phyloP scores from a whole-genome alignment of 1,284 basidiomycete species.

The Ganoderma boninense region DNA sequence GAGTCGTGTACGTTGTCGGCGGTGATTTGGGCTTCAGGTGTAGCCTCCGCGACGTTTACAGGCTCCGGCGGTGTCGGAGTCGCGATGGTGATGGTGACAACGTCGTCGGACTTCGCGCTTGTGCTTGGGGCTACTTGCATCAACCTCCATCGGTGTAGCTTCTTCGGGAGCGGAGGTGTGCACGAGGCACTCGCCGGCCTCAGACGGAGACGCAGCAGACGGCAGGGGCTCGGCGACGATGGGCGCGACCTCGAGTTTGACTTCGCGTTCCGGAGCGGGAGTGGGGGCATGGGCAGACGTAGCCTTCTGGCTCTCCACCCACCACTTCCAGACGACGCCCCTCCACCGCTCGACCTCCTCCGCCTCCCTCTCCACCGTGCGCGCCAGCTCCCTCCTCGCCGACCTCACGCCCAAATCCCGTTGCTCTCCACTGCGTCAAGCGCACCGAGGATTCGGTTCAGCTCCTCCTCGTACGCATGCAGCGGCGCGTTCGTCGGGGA shows the following conservation, averaged over 20 bases:
- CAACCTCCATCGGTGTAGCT: conserved; percentile 13
- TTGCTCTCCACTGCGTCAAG: conserved; percentile 75
- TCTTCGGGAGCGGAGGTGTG: not conserved
- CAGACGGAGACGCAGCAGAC: not conserved
- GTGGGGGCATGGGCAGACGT: not conserved
- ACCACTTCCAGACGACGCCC: conserved; percentile 32
- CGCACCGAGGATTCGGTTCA: conserved; percentile 67
- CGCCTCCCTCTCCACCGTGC: conserved; percentile 65
- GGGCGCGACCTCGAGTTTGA: not conserved
- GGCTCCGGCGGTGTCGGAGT: not conserved
- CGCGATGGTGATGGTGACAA: not conserved
- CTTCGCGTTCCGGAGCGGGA: not conserved
- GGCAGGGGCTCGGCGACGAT: conserved; percentile 7
- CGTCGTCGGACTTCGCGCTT: not conserved
- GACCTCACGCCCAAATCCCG: conserved; percentile 66
- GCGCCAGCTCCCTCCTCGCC: conserved; percentile 64
- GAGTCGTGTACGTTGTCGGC: conserved; percentile 26
- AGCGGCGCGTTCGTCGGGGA: conserved; percentile 55
- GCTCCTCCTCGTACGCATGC: conserved; percentile 58
- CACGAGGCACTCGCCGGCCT: not conserved
- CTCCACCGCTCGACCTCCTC: conserved; percentile 51
- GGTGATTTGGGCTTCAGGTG: conserved; percentile 11
- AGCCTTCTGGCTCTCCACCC: conserved; percentile 20
- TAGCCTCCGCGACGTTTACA: conserved; percentile 2
- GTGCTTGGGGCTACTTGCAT: not conserved